Percentiles rank a stretch among this genome's conserved stretches.
These are phyloP conservation scores for Elsinoe ampelina DNA, from an alignment of 2,329 filamentous ascomycete species.

Conservation along the genomic window DNA sequence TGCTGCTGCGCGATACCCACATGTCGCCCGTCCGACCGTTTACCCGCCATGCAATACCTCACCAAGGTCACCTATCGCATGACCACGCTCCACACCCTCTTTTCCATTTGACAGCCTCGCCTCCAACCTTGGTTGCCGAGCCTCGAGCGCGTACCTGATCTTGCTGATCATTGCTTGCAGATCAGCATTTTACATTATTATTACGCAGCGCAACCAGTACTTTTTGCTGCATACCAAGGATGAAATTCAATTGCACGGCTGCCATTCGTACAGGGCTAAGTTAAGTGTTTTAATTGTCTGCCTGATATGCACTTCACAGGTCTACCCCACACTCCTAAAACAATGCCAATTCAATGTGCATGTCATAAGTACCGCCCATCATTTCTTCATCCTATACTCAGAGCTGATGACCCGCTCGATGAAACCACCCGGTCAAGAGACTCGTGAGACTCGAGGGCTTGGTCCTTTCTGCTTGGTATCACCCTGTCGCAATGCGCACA, in stretches of 20 bases:
- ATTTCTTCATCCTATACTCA: background rate
- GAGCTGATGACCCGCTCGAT: conserved; percentile 7
- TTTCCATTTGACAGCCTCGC: background rate
- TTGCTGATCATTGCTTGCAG: conserved; percentile 9
- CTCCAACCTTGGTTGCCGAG: background rate
- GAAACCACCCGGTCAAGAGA: conserved; percentile 1
- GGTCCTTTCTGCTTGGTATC: conserved; percentile 50
- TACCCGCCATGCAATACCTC: too few relatives aligned
- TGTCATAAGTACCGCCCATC: conserved; percentile 2
- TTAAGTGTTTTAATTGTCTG: background rate
- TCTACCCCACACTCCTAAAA: conserved; percentile 4
- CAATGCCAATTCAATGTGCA: background rate
- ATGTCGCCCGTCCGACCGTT: conserved; percentile 1
- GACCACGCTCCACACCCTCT: background rate
- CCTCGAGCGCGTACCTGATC: conserved; percentile 10
- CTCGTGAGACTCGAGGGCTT: background rate
- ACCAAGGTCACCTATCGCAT: background rate
- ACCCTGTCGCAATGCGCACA: conserved; percentile 85
- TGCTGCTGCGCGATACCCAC: background rate
- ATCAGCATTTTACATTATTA: conserved; percentile 4
- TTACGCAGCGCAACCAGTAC: conserved; percentile 5
- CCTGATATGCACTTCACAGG: background rate
- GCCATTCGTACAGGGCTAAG: background rate
- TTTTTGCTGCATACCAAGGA: background rate
- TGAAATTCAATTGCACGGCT: conserved; percentile 1